These are phyloP conservation scores for Leishmania amazonensis DNA, from an alignment of 208 protist genomes.

Conservation along the genomic window DNA sequence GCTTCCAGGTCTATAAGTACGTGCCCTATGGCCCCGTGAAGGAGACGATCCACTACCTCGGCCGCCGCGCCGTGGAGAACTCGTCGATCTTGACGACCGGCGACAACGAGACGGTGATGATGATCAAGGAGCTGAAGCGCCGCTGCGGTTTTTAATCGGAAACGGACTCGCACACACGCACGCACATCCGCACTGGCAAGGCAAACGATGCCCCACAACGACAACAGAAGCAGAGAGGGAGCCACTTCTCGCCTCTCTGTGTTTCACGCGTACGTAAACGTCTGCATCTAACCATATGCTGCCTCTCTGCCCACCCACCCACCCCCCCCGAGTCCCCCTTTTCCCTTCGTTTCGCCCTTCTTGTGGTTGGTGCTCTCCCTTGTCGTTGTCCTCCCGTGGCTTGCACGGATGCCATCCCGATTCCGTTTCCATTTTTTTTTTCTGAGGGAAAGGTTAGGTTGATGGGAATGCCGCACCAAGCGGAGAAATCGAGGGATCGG, in stretches of 20 bases:
- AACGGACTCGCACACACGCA: not conserved
- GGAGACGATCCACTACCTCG: slow-evolving; percentile 96
- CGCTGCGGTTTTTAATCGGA: slow-evolving; percentile 39
- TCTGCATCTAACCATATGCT: not conserved
- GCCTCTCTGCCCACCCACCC: not conserved
- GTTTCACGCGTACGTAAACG: not conserved
- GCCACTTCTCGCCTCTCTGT: not conserved
- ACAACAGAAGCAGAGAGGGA: not conserved
- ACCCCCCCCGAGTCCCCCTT: not conserved
- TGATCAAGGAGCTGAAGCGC: slow-evolving; percentile 80
- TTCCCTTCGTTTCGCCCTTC: not conserved
- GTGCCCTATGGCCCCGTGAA: slow-evolving; percentile 96
- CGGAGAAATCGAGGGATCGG: not conserved
- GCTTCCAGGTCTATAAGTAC: slow-evolving; percentile 94
- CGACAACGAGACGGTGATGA: slow-evolving; percentile 65
- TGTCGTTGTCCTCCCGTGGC: not conserved
- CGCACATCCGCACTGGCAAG: not conserved
- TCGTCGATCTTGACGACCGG: slow-evolving; percentile 62
- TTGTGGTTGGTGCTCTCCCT: not conserved
- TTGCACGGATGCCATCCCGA: not conserved
- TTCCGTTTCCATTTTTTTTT: not conserved
- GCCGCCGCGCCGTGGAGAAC: slow-evolving; percentile 96
- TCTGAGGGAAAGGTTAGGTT: not conserved
- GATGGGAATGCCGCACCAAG: not conserved
- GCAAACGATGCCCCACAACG: not conserved